phyloP scores from a whole-genome alignment of 352 stramenopile species.

The Phytophthora multivora region DNA sequence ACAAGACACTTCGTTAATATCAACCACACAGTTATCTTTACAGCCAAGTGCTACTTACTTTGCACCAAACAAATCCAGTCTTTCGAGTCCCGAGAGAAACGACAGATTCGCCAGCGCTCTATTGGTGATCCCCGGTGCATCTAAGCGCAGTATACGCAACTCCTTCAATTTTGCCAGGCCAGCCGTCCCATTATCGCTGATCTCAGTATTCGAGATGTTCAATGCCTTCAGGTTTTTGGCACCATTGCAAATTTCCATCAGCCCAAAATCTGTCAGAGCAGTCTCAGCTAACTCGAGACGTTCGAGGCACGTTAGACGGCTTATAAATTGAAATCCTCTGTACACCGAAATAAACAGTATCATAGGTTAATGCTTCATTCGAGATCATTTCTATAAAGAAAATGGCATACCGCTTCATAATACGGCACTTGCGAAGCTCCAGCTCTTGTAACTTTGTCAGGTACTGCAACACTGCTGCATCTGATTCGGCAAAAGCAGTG shows the following conservation, averaged over 20 bases:
- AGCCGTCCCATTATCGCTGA: slow-evolving; percentile 61
- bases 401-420: slow-evolving; percentile 65
- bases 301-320: slow-evolving; percentile 53
- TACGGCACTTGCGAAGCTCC: slow-evolving; percentile 66
- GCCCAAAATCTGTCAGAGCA: slow-evolving; percentile 53
- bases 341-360: background rate
- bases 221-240: slow-evolving; percentile 48
- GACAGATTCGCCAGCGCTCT: slow-evolving; percentile 59
- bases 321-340: slow-evolving; percentile 78
- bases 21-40: background rate
- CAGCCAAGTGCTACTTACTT: slow-evolving; percentile 39
- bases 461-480: slow-evolving; percentile 58
- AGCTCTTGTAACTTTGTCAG: slow-evolving; percentile 62
- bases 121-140: slow-evolving; percentile 72
- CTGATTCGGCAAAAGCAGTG: slow-evolving; percentile 66
- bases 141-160: slow-evolving; percentile 64
- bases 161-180: slow-evolving; percentile 56
- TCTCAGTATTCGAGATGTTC: slow-evolving; percentile 73
- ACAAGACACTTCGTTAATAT: slow-evolving; percentile 5
- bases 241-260: slow-evolving; percentile 68
- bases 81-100: slow-evolving; percentile 53
- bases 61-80: slow-evolving; percentile 78
- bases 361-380: slow-evolving; percentile 1
- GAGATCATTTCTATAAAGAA: background rate
- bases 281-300: slow-evolving; percentile 67